phyloP scores from a whole-genome alignment of 2,329 filamentous ascomycete genomes.

The Microsporum ferrugineum region DNA sequence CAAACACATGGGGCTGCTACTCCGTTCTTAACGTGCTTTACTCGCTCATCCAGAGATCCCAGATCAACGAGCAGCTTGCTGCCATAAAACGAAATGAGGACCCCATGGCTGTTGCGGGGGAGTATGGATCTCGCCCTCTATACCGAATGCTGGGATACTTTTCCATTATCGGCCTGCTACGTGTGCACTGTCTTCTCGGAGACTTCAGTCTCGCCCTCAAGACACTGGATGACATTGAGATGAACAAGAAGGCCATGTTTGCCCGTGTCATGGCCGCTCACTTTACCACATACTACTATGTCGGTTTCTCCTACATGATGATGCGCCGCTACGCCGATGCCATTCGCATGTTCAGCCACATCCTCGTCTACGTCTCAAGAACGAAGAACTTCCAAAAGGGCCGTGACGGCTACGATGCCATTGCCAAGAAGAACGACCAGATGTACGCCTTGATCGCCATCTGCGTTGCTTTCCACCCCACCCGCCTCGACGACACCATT shows the following conservation, averaged over 20 bases:
- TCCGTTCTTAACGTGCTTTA: conserved; percentile 98
- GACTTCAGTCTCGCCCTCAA: conserved; percentile 98
- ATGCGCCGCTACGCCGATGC: conserved; percentile 98
- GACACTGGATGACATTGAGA: conserved; percentile 97
- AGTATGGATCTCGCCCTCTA: conserved; percentile 86
- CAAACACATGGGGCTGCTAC: conserved; percentile 99
- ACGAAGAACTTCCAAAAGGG: conserved; percentile 99
- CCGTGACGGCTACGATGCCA: conserved; percentile 76
- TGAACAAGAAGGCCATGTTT: conserved; percentile 99
- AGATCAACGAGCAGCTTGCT: conserved; percentile 93
- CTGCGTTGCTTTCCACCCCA: conserved; percentile 96
- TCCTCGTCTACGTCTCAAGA: conserved; percentile 93
- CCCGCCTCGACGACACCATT: conserved; percentile 94
- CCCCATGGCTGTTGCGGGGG: conserved; percentile 72
- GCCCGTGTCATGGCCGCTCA: conserved; percentile 98
- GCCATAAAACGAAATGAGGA: conserved; percentile 94
- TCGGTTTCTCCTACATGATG: conserved; percentile 99
- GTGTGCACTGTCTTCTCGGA: conserved; percentile 90
- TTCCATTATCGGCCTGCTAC: conserved; percentile 92
- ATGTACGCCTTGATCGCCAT: conserved; percentile 99
- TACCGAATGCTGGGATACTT: conserved; percentile 99
- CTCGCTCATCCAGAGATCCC: conserved; percentile 94
- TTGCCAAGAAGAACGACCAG: conserved; percentile 99
- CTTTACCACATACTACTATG: conserved; percentile 99
- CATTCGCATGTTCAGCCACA: conserved; percentile 99